Evolutionary conservation across 345 rosid species (phyloP).

Genomic region (Gossypium raimondii): DNA sequence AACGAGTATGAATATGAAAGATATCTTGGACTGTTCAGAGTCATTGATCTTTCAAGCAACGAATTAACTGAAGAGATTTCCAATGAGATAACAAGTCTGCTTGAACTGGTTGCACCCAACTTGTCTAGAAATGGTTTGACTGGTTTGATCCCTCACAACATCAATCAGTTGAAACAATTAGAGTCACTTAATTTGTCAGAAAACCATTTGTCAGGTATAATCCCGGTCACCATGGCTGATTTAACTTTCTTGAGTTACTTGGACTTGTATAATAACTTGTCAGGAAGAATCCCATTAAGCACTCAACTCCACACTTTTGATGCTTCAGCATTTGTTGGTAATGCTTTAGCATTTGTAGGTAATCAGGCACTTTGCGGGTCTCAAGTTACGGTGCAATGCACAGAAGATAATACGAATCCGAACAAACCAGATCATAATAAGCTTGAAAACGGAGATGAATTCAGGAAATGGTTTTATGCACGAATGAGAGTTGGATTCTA

Average conservation of each 20-base stretch:
- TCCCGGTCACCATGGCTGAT: not conserved
- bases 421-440: no score
- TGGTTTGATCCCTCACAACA: not conserved
- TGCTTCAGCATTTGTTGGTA: conserved; percentile 22
- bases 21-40: not conserved
- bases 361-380: conserved; percentile 24
- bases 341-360: conserved; percentile 21
- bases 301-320: conserved; percentile 19
- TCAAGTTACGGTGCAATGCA: not conserved
- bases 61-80: not conserved
- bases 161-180: not conserved
- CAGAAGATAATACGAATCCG: no score
- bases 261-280: conserved; percentile 22
- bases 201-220: not conserved
- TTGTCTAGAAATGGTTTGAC: not conserved
- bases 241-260: conserved; percentile 19
- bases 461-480: not conserved
- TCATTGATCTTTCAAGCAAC: not conserved
- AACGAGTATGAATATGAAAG: no score
- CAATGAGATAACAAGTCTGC: not conserved
- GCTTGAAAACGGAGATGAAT: not conserved
- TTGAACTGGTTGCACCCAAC: not conserved
- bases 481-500: not conserved
- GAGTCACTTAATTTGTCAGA: not conserved
- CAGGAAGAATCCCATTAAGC: conserved; percentile 23